These are phyloP conservation scores for Ophiostoma piceae DNA, from an alignment of 2,329 filamentous ascomycete species.

Conservation along the genomic window DNA sequence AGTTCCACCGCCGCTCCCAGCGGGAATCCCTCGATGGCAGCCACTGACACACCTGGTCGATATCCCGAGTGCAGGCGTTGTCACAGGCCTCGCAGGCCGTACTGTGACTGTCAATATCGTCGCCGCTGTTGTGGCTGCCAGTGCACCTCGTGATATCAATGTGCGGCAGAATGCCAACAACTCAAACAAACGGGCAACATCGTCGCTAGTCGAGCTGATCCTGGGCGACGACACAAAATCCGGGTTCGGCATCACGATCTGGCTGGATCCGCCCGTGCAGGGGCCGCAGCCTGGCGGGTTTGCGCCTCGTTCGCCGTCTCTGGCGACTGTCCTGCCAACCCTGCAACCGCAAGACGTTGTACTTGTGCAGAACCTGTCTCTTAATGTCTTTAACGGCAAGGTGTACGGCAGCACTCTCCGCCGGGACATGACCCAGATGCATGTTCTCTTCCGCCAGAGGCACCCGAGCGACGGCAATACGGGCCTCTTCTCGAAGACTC, in stretches of 20 bases:
- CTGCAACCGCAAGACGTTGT: conserved; percentile 71
- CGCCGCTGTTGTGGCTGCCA: conserved; percentile 70
- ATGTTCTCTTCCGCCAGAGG: conserved; percentile 56
- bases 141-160: conserved; percentile 39
- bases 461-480: not conserved
- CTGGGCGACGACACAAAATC: conserved; percentile 81
- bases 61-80: conserved; percentile 61
- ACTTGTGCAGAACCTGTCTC: conserved; percentile 70
- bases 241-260: conserved; percentile 78
- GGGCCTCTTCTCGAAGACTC: conserved; percentile 50
- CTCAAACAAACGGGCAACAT: conserved; percentile 34
- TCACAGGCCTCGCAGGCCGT: conserved; percentile 66
- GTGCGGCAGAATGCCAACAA: not conserved
- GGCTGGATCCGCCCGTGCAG: conserved; percentile 47
- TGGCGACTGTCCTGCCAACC: conserved; percentile 34
- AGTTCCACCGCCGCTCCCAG: conserved; percentile 23
- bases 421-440: conserved; percentile 62
- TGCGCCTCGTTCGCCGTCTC: conserved; percentile 32
- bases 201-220: conserved; percentile 66
- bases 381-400: conserved; percentile 67
- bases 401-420: conserved; percentile 83
- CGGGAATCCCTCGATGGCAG: conserved; percentile 31
- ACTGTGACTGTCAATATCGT: conserved; percentile 79
- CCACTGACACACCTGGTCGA: conserved; percentile 60
- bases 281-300: not conserved